These are phyloP conservation scores for Mycena citricolor DNA, from an alignment of 1,284 basidiomycete species.

Conservation along the genomic window DNA sequence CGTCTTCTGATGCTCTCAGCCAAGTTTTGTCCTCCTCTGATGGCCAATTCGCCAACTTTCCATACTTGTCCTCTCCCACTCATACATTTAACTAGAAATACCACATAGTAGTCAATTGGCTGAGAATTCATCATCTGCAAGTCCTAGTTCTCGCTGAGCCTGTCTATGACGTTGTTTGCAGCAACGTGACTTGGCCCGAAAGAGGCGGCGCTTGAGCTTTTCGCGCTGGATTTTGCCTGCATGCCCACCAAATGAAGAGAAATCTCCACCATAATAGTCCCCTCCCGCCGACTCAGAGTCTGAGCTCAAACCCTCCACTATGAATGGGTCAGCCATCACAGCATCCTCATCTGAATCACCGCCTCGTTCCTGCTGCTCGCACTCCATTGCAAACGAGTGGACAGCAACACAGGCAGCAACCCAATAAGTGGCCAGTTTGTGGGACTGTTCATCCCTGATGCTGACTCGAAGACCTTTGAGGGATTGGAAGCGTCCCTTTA, in stretches of 20 bases:
- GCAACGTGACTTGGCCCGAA: no score
- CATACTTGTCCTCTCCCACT: no score
- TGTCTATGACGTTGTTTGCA: no score
- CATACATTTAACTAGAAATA: no score
- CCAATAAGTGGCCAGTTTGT: conserved; percentile 26
- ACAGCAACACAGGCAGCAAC: conserved; percentile 23
- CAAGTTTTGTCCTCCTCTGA: no score
- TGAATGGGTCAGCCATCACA: not conserved
- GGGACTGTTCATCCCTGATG: conserved; percentile 19
- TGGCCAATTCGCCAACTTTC: no score
- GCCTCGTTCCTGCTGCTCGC: not conserved
- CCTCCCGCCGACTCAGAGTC: not conserved
- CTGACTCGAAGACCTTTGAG: conserved; percentile 24
- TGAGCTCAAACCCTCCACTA: not conserved
- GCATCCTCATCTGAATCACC: not conserved
- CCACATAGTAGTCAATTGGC: no score
- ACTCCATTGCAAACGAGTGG: conserved; percentile 22
- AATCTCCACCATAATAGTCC: not conserved
- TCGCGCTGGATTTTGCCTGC: not conserved
- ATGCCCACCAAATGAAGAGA: not conserved
- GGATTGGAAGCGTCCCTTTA: conserved; percentile 32
- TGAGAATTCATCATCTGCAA: no score
- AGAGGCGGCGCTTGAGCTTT: conserved; percentile 1
- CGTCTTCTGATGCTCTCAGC: no score
- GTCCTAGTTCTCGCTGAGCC: no score